phyloP scores from a whole-genome alignment of 345 rosid species.

The Salix udensis region DNA sequence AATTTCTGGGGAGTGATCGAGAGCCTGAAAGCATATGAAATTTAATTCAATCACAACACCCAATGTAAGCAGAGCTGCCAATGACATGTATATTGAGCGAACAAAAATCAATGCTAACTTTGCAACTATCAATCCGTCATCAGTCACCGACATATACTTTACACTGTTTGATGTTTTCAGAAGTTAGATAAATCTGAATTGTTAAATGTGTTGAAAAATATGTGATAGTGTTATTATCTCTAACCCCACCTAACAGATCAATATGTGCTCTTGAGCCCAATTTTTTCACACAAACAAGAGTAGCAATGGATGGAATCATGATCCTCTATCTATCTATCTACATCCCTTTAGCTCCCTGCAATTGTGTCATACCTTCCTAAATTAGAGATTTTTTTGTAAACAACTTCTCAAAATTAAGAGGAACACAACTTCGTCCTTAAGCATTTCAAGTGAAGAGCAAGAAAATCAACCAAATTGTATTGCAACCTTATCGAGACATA shows the following conservation, averaged over 20 bases:
- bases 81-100: not conserved
- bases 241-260: not conserved
- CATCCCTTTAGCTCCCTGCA: not conserved
- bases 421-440: too few species aligned
- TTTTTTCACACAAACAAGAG: not conserved
- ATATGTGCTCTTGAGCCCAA: not conserved
- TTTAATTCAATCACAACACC: conserved; percentile 1
- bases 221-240: not conserved
- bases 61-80: not conserved
- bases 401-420: too few species aligned
- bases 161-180: not conserved
- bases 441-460: too few species aligned
- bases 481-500: too few species aligned
- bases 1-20: conserved; percentile 31
- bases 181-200: not conserved
- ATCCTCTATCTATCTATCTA: not conserved
- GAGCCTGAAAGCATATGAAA: conserved; percentile 39
- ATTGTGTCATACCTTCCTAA: too few species aligned
- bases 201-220: not conserved
- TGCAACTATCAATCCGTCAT: not conserved
- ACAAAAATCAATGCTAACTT: not conserved
- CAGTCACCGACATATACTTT: not conserved
- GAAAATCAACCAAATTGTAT: too few species aligned
- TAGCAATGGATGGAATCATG: not conserved
- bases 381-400: too few species aligned